These are phyloP conservation scores for Camellia lanceoleosa DNA, from an alignment of 148 eudicot genomes.

Conservation along the genomic window DNA sequence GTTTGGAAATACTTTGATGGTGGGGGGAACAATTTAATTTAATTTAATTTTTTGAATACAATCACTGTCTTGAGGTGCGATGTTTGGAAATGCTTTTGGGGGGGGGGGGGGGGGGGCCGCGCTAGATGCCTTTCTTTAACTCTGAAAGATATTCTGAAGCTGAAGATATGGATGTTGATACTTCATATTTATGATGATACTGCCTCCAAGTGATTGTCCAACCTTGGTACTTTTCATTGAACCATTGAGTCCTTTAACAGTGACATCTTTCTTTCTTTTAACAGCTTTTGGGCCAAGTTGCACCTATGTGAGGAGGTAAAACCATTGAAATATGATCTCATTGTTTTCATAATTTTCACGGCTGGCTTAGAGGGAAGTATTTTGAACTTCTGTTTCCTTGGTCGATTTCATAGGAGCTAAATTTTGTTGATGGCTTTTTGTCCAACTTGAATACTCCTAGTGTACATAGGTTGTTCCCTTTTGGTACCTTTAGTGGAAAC, in stretches of 20 bases:
- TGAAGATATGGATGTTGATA: not conserved
- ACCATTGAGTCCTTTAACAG: not conserved
- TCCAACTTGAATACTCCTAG: not conserved
- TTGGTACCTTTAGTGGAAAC: not conserved
- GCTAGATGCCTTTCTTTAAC: not conserved
- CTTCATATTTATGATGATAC: not conserved
- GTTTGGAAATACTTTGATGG: not conserved
- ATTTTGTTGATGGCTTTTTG: not conserved
- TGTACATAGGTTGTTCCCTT: not conserved
- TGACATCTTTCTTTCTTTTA: not conserved
- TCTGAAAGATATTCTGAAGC: not conserved
- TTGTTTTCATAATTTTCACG: not conserved
- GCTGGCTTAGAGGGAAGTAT: not conserved
- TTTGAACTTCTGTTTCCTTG: not conserved
- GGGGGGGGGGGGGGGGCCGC: no score
- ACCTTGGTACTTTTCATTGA: not conserved
- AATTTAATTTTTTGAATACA: not conserved
- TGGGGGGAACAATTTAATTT: no score
- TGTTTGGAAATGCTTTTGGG: not conserved
- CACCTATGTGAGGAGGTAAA: not conserved
- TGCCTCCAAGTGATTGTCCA: not conserved
- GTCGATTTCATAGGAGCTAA: not conserved
- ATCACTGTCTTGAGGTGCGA: not conserved
- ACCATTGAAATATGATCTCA: not conserved
- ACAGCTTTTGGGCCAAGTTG: not conserved